These are phyloP conservation scores for Pyrenula aspistea DNA, from an alignment of 495 filamentous ascomycete species.

Conservation along the genomic window DNA sequence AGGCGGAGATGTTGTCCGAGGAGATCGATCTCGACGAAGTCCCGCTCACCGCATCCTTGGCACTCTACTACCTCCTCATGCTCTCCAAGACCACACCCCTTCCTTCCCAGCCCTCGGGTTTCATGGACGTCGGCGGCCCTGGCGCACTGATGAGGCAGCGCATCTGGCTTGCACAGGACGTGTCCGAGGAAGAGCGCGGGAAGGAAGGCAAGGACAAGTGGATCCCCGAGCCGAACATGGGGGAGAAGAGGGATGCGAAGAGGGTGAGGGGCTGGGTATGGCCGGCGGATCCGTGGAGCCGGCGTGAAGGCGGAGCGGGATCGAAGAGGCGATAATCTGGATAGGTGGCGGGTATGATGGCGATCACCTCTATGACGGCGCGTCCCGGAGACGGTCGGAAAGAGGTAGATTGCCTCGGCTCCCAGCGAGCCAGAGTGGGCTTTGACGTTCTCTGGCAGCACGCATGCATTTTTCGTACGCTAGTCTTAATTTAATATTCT, in stretches of 20 bases:
- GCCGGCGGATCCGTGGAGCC: slow-evolving; percentile 60
- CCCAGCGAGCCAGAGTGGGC: no score
- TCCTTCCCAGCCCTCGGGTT: slow-evolving; percentile 54
- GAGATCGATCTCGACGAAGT: slow-evolving; percentile 25
- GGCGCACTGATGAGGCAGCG: slow-evolving; percentile 64
- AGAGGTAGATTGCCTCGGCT: no score
- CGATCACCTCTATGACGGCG: background rate
- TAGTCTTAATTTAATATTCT: no score
- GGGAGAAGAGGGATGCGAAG: slow-evolving; percentile 78
- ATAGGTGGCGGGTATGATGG: background rate
- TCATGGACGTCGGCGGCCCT: slow-evolving; percentile 70
- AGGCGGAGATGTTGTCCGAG: slow-evolving; percentile 14
- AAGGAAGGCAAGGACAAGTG: slow-evolving; percentile 56
- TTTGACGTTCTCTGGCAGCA: no score
- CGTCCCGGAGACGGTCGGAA: background rate
- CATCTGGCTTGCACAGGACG: slow-evolving; percentile 27
- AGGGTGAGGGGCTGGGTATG: slow-evolving; percentile 71
- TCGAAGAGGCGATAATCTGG: slow-evolving; percentile 3
- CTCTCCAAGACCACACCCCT: slow-evolving; percentile 64
- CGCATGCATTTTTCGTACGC: no score
- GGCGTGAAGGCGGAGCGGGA: slow-evolving; percentile 27
- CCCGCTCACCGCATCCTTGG: slow-evolving; percentile 58
- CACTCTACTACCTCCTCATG: slow-evolving; percentile 71
- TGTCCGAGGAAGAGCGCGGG: background rate
- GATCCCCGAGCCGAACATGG: slow-evolving; percentile 75